A percentile compares a stretch with the other conserved stretches of the same genome.
Conservation (phyloP, 75 land plant genomes). For the Cupressus sempervirens region DNA sequence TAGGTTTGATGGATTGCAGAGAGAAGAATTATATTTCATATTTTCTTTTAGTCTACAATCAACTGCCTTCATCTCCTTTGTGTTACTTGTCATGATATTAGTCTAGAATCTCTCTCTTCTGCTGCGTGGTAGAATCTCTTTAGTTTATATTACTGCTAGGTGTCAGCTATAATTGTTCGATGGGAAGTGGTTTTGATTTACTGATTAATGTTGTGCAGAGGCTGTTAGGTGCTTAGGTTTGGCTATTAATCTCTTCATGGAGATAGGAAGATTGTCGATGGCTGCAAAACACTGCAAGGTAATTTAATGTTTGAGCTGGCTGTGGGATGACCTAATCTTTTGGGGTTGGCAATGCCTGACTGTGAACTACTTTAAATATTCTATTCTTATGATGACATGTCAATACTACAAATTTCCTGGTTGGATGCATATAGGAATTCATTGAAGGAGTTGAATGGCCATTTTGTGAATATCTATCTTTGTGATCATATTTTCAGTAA, state of each 20-base stretch:
- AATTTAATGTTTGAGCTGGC: background rate
- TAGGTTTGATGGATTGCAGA: background rate
- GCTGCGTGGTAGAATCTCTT: background rate
- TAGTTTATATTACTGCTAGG: background rate
- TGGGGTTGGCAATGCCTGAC: background rate
- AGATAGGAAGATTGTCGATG: constrained; percentile 81
- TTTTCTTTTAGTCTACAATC: background rate
- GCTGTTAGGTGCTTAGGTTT: constrained; percentile 49
- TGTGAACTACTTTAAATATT: background rate
- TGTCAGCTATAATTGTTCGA: background rate
- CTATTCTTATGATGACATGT: background rate
- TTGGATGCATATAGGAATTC: background rate
- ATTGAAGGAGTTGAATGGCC: background rate
- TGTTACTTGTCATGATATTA: background rate
- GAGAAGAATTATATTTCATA: background rate
- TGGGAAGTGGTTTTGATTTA: background rate
- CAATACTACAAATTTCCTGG: too few species aligned
- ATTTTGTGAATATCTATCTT: background rate
- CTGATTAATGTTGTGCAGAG: constrained; percentile 28
- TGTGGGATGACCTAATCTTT: background rate
- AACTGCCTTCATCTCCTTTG: background rate
- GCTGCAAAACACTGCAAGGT: constrained; percentile 90
- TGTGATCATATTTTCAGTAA: background rate
- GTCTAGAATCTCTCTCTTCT: background rate
- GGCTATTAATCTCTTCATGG: constrained; percentile 62